Evolutionary conservation across 1,284 basidiomycete species (phyloP), one percentile per base, ranked within the genome.

Genomic region (Rhodotorula sp.): DNA sequence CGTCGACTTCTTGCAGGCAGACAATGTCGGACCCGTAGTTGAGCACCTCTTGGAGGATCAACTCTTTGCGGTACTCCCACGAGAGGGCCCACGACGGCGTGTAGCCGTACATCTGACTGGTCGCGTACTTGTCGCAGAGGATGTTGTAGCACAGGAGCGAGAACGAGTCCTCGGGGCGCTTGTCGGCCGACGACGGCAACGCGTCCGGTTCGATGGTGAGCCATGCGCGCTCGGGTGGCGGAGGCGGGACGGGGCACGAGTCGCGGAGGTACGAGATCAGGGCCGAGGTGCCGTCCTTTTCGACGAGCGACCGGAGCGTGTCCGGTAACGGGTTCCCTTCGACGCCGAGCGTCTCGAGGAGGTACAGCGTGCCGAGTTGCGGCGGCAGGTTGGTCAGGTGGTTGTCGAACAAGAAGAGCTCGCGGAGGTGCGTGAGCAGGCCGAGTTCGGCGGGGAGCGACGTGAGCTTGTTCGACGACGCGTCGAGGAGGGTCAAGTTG

Each of bases 371-470:
- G 54, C 96, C 96, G 49, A 98, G 85, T 81, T 99, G 93, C 0
- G 87, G 85, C 1, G 96, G 96, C 18, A 99, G 86, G 0, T 88
- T 90, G 57, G 87, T 85, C 56, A 99, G 83, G 78, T 91, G 88
- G 82, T 99, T 99, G 85, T 99, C 96, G 80, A 98, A 99, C 34
- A 98, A 84, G 79, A 94, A 92, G 52, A 99, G 85, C 81, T 98
- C 95, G 82, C 92, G 93, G 62, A 99, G 84, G 75, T 88, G 88
- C 43, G 90, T 92, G 73, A 98, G 84, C 87, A 97, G 90, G 64
- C 96, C 97, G 46, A 99, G 83, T 81, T 98, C 95, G 10, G 90
- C 86, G 1, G 96, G 93, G 8, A 99, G 84, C 6, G 87, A 83
- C 23, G 86, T 82, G 65, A 99, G 87, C 79, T 87, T 88, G 82